phyloP scores from a whole-genome alignment of 495 filamentous ascomycete species.

The Penicillium soppii region DNA sequence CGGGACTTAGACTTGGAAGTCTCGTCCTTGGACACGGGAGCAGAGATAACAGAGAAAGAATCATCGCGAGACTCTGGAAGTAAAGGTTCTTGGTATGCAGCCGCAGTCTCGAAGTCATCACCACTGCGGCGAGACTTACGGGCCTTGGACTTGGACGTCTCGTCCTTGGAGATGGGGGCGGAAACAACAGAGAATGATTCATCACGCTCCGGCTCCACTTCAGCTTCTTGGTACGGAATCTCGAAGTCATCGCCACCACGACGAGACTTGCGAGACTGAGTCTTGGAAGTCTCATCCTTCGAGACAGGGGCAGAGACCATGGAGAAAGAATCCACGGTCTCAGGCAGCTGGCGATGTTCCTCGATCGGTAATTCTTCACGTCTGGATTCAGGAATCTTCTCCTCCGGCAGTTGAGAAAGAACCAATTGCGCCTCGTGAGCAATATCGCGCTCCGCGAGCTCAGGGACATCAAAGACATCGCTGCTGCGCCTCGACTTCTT shows the following conservation, averaged over 20 bases:
- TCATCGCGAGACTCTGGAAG: slow-evolving; percentile 5
- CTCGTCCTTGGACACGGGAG: background rate
- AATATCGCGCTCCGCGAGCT: background rate
- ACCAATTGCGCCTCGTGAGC: no score
- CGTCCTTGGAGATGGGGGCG: no score
- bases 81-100: no score
- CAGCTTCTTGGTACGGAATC: background rate
- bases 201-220: background rate
- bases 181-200: background rate
- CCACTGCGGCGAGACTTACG: background rate
- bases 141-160: background rate
- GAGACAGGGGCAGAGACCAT: background rate
- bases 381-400: no score
- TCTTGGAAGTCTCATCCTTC: background rate
- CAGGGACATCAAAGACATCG: background rate
- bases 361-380: no score
- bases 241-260: slow-evolving; percentile 1
- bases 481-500: slow-evolving; percentile 1
- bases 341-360: slow-evolving; percentile 7
- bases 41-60: slow-evolving; percentile 27
- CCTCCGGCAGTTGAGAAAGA: no score
- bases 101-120: background rate
- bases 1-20: background rate
- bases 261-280: background rate
- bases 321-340: background rate